These are phyloP conservation scores for Thelephora ganbajun DNA, from an alignment of 768 basidiomycete species.

Conservation along the genomic window DNA sequence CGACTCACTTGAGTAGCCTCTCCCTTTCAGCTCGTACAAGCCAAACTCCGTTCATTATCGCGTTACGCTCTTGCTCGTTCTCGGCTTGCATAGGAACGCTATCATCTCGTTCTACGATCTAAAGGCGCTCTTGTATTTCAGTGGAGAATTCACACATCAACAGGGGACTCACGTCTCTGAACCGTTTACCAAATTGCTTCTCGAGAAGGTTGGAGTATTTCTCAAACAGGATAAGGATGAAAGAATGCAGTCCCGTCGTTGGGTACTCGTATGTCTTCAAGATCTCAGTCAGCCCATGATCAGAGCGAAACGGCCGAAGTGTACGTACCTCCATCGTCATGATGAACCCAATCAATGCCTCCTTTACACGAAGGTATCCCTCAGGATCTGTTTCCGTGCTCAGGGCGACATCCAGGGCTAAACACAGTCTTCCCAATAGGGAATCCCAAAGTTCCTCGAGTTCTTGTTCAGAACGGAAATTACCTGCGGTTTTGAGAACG, in stretches of 20 bases:
- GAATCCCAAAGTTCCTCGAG: slow-evolving; percentile 94
- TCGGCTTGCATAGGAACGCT: slow-evolving; percentile 76
- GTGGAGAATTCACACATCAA: not conserved
- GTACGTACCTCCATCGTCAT: slow-evolving; percentile 76
- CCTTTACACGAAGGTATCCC: slow-evolving; percentile 70
- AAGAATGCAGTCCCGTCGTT: slow-evolving; percentile 64
- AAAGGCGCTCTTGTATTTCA: not conserved
- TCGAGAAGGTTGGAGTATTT: slow-evolving; percentile 76
- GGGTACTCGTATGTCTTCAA: slow-evolving; percentile 75
- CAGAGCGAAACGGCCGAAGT: not conserved
- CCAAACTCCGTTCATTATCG: slow-evolving; percentile 76
- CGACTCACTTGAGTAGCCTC: slow-evolving; percentile 35
- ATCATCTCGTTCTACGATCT: slow-evolving; percentile 84
- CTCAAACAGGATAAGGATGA: slow-evolving; percentile 83
- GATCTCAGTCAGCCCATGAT: not conserved
- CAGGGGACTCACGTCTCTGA: slow-evolving; percentile 51
- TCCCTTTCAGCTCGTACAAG: slow-evolving; percentile 53
- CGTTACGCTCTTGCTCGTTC: slow-evolving; percentile 44
- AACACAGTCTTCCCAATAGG: slow-evolving; percentile 59
- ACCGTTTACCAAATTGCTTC: slow-evolving; percentile 63
- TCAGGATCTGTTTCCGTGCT: slow-evolving; percentile 68
- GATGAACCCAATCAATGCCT: slow-evolving; percentile 70
- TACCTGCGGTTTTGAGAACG: slow-evolving; percentile 77
- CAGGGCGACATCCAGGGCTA: slow-evolving; percentile 61
- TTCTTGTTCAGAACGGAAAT: slow-evolving; percentile 82